Base-by-base conservation (phyloP, 495 filamentous ascomycete genomes). In the Evansstolkia leycettana region DNA sequence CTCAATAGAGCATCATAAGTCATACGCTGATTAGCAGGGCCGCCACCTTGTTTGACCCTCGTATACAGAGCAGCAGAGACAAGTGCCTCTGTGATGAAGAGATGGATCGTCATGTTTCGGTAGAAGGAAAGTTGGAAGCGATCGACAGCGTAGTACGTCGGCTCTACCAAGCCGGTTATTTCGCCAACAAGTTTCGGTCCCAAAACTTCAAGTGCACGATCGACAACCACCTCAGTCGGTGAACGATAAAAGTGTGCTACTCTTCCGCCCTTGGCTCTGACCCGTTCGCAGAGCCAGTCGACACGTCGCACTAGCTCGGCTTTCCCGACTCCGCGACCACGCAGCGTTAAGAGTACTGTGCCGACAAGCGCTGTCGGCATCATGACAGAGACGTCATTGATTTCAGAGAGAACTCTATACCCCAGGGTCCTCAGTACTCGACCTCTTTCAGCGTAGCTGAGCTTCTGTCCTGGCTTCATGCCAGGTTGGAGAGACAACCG, bases 361-460 rank as follows among this genome's bases (percentile, higher is more conserved):
- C 90, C 90, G 20, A 98, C 89, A 28, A 98, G 68, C 5, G 89
- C 84, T 0, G 90, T 94, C 3, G 90, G 90, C 90, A 98, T 98
- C 36, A 95, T 85, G 1, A 98, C 90, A 2, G 87, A 93, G 2
- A 93, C 89, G 18, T 80, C 70, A 52, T 98, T 98, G 62, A 98
- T 96, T 45, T 96, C 84, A 2, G 81, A 80, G 16, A 98, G 65
- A 9, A 95, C 85, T 40, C 79, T 82, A 54, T 94, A 98, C 1
- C 90, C 90, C 25, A 98, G 58, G 0, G 82, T 87, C 30, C 86
- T 67, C 3, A 96, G 61, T 12, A 95, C 59, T n/a, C 71, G 64
- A 8, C 67, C 54, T 23, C 67, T 73, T 65, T 58, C 78, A 50
- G 41, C 62, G 51, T 36, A 66, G 45, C 29, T 62, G 32, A 46